Evolutionary conservation across 495 filamentous ascomycete genomes (phyloP).

Genomic region (Hyaloscypha finlandica): DNA sequence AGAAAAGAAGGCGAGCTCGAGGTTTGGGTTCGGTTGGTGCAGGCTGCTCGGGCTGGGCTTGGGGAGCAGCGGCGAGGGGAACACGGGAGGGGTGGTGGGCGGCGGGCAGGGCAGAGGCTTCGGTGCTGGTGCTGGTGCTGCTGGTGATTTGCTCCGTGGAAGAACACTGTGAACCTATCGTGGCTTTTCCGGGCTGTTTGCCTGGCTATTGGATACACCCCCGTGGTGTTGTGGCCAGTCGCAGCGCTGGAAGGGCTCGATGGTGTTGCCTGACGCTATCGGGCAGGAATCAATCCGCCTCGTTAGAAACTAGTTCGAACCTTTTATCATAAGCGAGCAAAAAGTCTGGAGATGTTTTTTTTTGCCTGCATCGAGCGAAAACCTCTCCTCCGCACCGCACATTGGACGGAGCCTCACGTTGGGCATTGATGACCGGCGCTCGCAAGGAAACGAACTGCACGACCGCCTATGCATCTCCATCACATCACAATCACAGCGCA

Average conservation of each 20-base stretch:
- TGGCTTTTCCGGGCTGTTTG: background rate
- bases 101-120: background rate
- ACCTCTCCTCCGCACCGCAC: background rate
- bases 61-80: background rate
- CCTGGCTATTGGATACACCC: background rate
- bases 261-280: background rate
- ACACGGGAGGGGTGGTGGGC: background rate
- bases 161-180: background rate
- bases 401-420: background rate
- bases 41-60: background rate
- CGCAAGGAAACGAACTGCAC: background rate
- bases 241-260: background rate
- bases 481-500: background rate
- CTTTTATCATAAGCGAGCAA: background rate
- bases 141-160: background rate
- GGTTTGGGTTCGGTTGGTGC: background rate
- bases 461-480: background rate
- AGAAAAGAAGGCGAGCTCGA: background rate
- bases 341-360: background rate
- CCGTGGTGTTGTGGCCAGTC: background rate
- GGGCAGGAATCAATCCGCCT: constrained; percentile 1
- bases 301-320: background rate
- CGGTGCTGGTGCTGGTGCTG: background rate
- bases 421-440: background rate
- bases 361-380: background rate